Evolutionary conservation across 2,329 filamentous ascomycete species (phyloP), one percentile per base, ranked within the genome.

Genomic region (Talaromyces piceae): DNA sequence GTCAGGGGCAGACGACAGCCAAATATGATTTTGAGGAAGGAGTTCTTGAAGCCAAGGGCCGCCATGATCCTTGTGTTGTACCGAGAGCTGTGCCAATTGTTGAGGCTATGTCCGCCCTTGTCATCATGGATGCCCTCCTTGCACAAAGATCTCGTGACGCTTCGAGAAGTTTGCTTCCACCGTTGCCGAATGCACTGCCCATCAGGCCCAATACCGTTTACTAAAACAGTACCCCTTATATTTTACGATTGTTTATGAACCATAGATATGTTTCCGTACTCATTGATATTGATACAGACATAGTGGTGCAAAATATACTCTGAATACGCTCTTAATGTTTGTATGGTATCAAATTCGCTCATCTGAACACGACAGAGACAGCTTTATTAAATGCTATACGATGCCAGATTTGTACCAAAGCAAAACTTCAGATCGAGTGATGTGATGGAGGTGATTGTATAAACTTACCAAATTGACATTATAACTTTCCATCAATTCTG

Each of bases 61-160:
- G 93, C 53, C 91, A 97, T 68, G 91, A 97, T 66, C 91, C 93
- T 3, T 94, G 88, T 63, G 91, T 97, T 28, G 6, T 28, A 28
- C 11, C 26, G 6, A 28, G 11, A 28, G 11, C 26, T 28, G 26
- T 7, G 26, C 3, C 11, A 28, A 28, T 28, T 3, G 6, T 6
- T 7, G 26, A 2, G 26, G 26, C 6, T 28, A 28, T 28, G 11
- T 86, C 91, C 2, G 83, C 90, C 1, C 71, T 97, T 54, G 87
- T 89, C 3, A 76, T 96, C 51, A 90, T 95, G 70, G 91, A 97
- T 71, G 86, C 88, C 3, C 73, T 95, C 55, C 77, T 95, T 76
- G 84, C 87, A 45, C 91, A 96, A 75, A 84, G 88, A 67, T 81
- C 78, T 6, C 71, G 81, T 50, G 74, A 77, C 59, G 69, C 67